Conservation (phyloP, 176 grass and related monocot species). For the Hordeum marinum region DNA sequence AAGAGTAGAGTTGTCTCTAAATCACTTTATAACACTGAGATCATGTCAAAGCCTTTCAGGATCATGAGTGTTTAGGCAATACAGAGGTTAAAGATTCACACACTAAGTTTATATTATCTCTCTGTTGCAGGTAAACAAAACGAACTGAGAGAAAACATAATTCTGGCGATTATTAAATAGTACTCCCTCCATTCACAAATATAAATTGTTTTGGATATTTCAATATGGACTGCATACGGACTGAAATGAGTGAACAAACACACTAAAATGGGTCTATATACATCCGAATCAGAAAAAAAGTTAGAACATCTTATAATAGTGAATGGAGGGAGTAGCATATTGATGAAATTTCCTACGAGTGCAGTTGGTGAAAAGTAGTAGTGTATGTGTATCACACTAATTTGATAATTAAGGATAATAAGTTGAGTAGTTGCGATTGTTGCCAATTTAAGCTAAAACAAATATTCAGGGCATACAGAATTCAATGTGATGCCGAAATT, state of each 20-base stretch:
- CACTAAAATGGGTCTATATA: too few species aligned
- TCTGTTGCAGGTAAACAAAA: neutral
- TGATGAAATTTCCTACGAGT: neutral
- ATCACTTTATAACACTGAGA: slow-evolving; percentile 9
- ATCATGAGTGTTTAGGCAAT: neutral
- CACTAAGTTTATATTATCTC: neutral
- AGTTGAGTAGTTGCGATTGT: neutral
- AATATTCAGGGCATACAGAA: neutral
- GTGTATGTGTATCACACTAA: neutral
- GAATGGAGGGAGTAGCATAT: too few species aligned
- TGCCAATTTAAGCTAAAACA: neutral
- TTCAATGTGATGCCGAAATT: neutral
- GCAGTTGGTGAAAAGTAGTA: neutral
- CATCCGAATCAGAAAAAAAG: too few species aligned
- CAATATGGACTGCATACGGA: too few species aligned
- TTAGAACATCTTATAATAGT: too few species aligned
- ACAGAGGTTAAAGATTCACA: neutral
- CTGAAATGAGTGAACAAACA: too few species aligned
- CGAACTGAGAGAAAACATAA: neutral
- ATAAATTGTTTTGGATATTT: too few species aligned
- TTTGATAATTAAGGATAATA: neutral
- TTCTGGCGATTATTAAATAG: neutral
- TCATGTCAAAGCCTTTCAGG: neutral
- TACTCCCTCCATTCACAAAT: too few species aligned
- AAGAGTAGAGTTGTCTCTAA: too few species aligned